A percentile compares a stretch with the other conserved stretches of the same genome.
Evolutionary conservation across 2,329 filamentous ascomycete species (phyloP).

Genomic region (Penicillium sp.): DNA sequence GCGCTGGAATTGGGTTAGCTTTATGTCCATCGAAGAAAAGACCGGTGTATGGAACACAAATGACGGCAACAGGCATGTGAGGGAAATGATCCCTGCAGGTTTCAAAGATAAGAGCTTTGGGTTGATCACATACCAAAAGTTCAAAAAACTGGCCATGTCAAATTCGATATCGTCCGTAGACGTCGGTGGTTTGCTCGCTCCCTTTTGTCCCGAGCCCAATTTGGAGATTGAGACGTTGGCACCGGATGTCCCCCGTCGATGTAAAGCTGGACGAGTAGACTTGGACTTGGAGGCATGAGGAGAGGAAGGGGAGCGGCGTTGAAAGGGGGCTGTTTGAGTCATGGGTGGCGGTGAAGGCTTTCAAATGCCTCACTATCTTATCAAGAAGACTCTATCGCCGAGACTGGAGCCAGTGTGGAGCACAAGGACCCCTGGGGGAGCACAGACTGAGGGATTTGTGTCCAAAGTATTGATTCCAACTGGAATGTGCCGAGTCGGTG

Average conservation of each 20-base stretch:
- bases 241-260: slow-evolving; percentile 36
- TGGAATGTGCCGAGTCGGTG: slow-evolving; percentile 3
- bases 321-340: slow-evolving; percentile 34
- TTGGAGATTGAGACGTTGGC: slow-evolving; percentile 35
- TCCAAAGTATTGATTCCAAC: slow-evolving; percentile 2
- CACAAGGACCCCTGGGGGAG: slow-evolving; percentile 27
- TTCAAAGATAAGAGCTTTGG: slow-evolving; percentile 22
- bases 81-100: slow-evolving; percentile 16
- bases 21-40: slow-evolving; percentile 22
- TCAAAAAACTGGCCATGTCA: slow-evolving; percentile 48
- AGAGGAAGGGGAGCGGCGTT: slow-evolving; percentile 37
- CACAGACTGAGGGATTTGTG: slow-evolving; percentile 33
- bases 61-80: slow-evolving; percentile 22
- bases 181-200: slow-evolving; percentile 22
- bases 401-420: slow-evolving; percentile 30
- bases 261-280: slow-evolving; percentile 31
- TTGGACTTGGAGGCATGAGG: slow-evolving; percentile 35
- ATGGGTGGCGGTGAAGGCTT: slow-evolving; percentile 38
- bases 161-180: slow-evolving; percentile 24
- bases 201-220: slow-evolving; percentile 32
- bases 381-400: slow-evolving; percentile 5
- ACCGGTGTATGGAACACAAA: slow-evolving; percentile 12
- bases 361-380: slow-evolving; percentile 29
- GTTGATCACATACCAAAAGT: slow-evolving; percentile 44
- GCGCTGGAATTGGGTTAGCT: slow-evolving; percentile 49